phyloP scores from a whole-genome alignment of 192 early-diverging fungal species.

The Entophlyctis luteolus region DNA sequence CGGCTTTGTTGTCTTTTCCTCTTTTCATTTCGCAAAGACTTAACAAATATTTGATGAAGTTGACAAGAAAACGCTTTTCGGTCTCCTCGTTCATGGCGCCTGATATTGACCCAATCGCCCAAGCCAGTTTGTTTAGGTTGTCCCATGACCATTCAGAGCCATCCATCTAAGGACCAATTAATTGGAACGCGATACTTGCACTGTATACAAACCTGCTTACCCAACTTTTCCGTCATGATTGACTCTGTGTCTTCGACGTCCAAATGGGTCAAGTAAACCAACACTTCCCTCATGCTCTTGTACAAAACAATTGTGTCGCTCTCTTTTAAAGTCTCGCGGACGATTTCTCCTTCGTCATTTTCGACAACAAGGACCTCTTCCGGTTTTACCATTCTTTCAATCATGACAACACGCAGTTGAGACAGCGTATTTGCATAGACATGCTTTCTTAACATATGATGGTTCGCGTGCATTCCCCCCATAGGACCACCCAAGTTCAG shows the following conservation, averaged over 20 bases:
- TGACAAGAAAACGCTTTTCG: constrained; percentile 96
- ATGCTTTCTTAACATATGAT: constrained; percentile 59
- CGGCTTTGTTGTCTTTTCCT: constrained; percentile 99
- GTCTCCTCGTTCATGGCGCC: constrained; percentile 95
- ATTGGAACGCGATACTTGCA: too few relatives aligned
- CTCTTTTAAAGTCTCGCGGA: constrained; percentile 94
- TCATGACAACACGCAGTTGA: constrained; percentile 90
- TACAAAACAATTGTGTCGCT: constrained; percentile 97
- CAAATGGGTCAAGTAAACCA: constrained; percentile 96
- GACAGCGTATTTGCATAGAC: constrained; percentile 83
- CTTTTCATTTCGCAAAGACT: constrained; percentile 93
- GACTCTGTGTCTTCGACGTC: constrained; percentile 89
- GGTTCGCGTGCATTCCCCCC: background rate
- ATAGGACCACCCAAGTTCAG: constrained; percentile 62
- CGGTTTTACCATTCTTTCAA: constrained; percentile 97
- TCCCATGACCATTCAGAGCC: constrained; percentile 97
- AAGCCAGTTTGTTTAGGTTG: constrained; percentile 97
- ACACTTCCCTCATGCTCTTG: constrained; percentile 95
- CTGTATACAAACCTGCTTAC: constrained; percentile 72
- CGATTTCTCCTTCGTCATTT: constrained; percentile 99
- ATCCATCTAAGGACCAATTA: constrained; percentile 66
- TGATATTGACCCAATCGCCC: constrained; percentile 98
- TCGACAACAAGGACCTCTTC: constrained; percentile 97
- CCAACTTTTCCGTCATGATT: constrained; percentile 93
- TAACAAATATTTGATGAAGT: constrained; percentile 96